phyloP scores from a whole-genome alignment of 208 protist genomes.

The Leishmania turanica region DNA sequence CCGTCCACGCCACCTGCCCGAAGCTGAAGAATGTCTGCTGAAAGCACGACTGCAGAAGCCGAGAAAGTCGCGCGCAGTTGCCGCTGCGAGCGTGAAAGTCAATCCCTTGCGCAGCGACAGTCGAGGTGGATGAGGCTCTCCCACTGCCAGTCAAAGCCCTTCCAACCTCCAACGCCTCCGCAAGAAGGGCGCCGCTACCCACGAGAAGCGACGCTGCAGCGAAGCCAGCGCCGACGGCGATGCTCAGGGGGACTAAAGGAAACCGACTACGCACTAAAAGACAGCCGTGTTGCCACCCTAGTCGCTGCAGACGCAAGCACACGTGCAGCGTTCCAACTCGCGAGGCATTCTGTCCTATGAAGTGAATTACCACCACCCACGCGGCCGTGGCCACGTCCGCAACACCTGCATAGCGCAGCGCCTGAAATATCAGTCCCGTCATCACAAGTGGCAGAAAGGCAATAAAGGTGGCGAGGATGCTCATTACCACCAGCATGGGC shows the following conservation, averaged over 20 bases:
- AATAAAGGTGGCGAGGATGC: slow-evolving; percentile 17
- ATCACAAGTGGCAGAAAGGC: slow-evolving; percentile 19
- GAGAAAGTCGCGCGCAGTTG: slow-evolving; percentile 55
- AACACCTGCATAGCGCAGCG: slow-evolving; percentile 1
- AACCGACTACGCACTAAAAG: slow-evolving; percentile 45
- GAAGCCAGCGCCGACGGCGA: slow-evolving; percentile 60
- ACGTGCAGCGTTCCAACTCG: slow-evolving; percentile 30
- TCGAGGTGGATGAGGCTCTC: not conserved
- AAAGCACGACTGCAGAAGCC: slow-evolving; percentile 46
- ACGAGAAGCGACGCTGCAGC: slow-evolving; percentile 40
- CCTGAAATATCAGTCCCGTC: slow-evolving; percentile 6
- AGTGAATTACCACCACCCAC: slow-evolving; percentile 33
- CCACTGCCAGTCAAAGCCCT: slow-evolving; percentile 4
- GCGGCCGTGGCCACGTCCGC: slow-evolving; percentile 3
- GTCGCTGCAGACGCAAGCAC: slow-evolving; percentile 37
- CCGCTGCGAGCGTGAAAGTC: not conserved
- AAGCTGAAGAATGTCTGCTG: slow-evolving; percentile 54
- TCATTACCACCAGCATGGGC: slow-evolving; percentile 22
- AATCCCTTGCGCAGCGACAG: not conserved
- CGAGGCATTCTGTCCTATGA: slow-evolving; percentile 20
- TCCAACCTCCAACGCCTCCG: slow-evolving; percentile 29
- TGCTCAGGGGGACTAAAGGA: slow-evolving; percentile 45
- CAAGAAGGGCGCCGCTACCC: slow-evolving; percentile 41
- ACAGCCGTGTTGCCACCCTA: slow-evolving; percentile 27
- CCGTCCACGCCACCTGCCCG: slow-evolving; percentile 62